Base-by-base conservation (phyloP, 140 eudicot genomes). In the Senecio squalidus region DNA sequence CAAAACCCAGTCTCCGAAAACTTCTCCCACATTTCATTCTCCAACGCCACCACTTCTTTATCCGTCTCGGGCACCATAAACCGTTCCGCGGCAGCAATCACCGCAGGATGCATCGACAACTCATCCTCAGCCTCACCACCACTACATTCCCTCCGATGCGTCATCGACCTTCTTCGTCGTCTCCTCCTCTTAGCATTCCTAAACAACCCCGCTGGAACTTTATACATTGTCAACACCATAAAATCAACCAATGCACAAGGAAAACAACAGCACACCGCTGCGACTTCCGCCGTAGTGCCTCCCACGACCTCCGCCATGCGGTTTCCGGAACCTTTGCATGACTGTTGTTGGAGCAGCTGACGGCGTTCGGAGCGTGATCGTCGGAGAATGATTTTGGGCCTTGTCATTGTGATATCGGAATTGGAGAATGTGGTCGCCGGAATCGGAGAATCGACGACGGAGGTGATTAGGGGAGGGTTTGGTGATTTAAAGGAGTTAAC, bases 71-170 rank as follows among this genome's bases (percentile, higher is more conserved):
- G 67, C 54, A 8, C 10, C 54, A 64, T 9, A 34, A 72, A 72
- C 67, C 77, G 50, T 61, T 72, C 67, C 26, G 41, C 62, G 48
- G 77, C 72, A 20, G 77, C 72, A 0, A 13, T 13, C 29, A 56
- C 77, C 56, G 68, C 77, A 55, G 77, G 77, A 64, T 72, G 72
- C 77, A 64, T 72, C 67, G 62, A 16, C 40, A 72, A 8, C 43
- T 64, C 71, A 4, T 62, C 70, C 17, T 55, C 60, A 1, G 17
- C 64, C 20, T n/a, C n/a, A n/a, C 67, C 68, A 1, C 46, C 60
- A 1, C 21, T 44, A 18, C 20, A 9, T 34, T 66, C 68, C n/a
- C n/a, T n/a, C n/a, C n/a, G n/a, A 9, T 61, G 47, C 48, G 7
- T 22, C 64, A 27, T 14, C 62, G 29, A 21, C 9, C 55, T 38